phyloP scores from a whole-genome alignment of 305 asterid species.

The Fraxinus floribunda region DNA sequence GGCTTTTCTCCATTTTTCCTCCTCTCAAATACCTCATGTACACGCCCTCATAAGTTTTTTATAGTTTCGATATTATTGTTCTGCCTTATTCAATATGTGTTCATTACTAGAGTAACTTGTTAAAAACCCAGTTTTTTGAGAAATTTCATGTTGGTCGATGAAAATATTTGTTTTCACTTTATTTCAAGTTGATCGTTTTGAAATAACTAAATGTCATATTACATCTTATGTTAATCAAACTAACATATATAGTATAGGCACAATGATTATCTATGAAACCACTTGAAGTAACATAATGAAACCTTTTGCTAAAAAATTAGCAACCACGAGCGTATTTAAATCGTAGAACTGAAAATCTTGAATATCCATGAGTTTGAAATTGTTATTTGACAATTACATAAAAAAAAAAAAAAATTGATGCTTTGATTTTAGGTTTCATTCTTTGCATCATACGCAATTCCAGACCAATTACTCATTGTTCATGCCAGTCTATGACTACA shows the following conservation, averaged over 20 bases:
- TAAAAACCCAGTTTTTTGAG: background rate
- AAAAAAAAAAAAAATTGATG: background rate
- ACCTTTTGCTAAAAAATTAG: background rate
- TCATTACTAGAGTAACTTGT: background rate
- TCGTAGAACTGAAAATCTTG: background rate
- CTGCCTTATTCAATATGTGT: background rate
- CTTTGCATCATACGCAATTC: constrained; percentile 62
- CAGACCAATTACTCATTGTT: constrained; percentile 59
- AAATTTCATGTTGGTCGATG: background rate
- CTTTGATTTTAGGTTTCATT: constrained; percentile 45
- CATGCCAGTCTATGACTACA: constrained; percentile 64
- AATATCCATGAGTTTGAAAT: background rate
- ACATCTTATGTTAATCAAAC: background rate
- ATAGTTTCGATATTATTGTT: no score
- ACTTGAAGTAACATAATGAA: no score
- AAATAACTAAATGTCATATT: background rate
- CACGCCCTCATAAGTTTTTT: no score
- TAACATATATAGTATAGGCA: background rate
- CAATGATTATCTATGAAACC: no score
- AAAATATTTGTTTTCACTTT: no score
- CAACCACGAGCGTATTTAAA: no score
- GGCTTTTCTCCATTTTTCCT: no score
- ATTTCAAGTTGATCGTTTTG: background rate
- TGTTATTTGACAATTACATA: background rate
- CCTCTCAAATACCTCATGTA: no score